A percentile compares a stretch with the other conserved stretches of the same genome.
Conservation (phyloP, 2,329 filamentous ascomycete genomes). For the Aspergillus ochraceus region DNA sequence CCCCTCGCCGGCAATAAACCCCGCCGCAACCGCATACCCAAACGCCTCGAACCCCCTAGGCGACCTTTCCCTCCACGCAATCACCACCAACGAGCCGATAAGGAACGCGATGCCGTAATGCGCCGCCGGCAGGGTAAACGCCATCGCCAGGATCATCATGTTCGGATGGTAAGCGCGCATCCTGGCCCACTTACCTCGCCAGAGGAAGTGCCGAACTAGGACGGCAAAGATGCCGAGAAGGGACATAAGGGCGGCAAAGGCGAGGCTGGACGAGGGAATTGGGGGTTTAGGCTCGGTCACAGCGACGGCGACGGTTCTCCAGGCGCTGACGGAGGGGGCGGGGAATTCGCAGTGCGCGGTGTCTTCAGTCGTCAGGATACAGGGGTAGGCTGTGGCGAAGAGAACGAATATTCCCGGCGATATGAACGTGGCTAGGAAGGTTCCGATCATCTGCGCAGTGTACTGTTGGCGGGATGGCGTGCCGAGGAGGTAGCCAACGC, state of each 20-base stretch:
- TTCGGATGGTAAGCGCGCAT: constrained; percentile 4
- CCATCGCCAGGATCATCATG: constrained; percentile 8
- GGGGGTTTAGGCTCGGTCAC: neutral
- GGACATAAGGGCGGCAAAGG: neutral
- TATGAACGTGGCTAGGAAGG: constrained; percentile 1
- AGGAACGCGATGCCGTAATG: constrained; percentile 5
- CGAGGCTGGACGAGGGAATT: neutral
- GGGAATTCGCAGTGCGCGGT: constrained; percentile 1
- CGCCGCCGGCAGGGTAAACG: constrained; percentile 3
- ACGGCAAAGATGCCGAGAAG: neutral
- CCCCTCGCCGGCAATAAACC: constrained; percentile 6
- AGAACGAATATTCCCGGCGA: constrained; percentile 6
- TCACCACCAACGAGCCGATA: neutral
- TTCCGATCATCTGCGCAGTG: constrained; percentile 3
- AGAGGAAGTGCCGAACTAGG: neutral
- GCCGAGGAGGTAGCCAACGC: constrained; percentile 6
- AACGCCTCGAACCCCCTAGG: neutral
- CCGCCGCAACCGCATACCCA: constrained; percentile 4
- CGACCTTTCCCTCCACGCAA: neutral
- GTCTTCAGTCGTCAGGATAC: neutral
- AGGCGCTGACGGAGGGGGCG: constrained; percentile 1
- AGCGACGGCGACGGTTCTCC: constrained; percentile 4
- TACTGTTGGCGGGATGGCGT: constrained; percentile 3
- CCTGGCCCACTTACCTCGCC: neutral
- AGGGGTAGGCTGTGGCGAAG: constrained; percentile 6